Evolutionary conservation across 2,329 filamentous ascomycete genomes (phyloP), one percentile per base, ranked within the genome.

Genomic region (Arachnomyces sp.): DNA sequence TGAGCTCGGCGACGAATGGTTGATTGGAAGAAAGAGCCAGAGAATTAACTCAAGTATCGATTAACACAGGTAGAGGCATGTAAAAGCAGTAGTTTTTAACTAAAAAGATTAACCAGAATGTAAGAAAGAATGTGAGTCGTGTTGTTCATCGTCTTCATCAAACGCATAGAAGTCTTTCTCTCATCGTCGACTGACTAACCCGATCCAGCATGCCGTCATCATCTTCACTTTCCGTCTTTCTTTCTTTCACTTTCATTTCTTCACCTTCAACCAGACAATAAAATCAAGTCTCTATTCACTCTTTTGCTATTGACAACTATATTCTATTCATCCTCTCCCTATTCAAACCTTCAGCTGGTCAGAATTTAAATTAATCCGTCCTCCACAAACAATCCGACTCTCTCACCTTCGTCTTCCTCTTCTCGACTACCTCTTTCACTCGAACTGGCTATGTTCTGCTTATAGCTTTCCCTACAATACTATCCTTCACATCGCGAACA

Each of bases 401-500:
- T 42, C 45, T 32, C 45, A 28, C 36, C 37, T 41, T 13, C 18
- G 11, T 14, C 15, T 12, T 31, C 16, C 52, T 2, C 17, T 34
- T 40, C 30, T 30, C 36, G 25, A 33, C 39, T 31, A 53, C 57
- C 31, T 38, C 37, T 36, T n/a, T 47, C 40, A 21, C 21, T 9
- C 9, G 21, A 25, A 25, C 21, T 25, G 21, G 21, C 21, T 25
- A 25, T 25, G 21, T 25, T 25, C 9, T 25, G 21, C 21, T 25
- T 9, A 25, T 25, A 25, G 9, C 21, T 9, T 25, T 9, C 9
- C 21, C 5, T 25, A 5, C 21, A 25, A 25, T 9, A 25, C 21
- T 9, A 5, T 25, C 5, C 9, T 9, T 25, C 21, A 5, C 21
- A 9, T 25, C 36, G 16, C 39, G 52, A 51, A 39, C 39, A 66